A percentile compares a stretch with the other conserved stretches of the same genome.
Conservation (phyloP, 1,139 yeast species). For the Arxiozyma telluris region DNA sequence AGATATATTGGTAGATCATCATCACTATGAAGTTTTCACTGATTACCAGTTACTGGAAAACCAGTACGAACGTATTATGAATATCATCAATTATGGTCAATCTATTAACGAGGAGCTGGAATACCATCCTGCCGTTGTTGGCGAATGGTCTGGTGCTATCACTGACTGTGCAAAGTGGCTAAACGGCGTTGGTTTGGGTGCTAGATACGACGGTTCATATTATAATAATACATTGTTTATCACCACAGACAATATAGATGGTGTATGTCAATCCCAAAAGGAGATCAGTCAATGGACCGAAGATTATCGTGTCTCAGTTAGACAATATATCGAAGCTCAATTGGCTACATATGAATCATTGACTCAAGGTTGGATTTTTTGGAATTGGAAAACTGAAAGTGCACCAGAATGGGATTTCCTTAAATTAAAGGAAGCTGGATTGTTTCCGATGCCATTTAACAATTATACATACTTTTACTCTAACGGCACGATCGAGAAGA, state of each 20-base stretch:
- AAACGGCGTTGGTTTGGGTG: constrained; percentile 52
- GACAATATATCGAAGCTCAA: constrained; percentile 44
- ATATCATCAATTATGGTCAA: constrained; percentile 34
- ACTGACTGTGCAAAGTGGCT: constrained; percentile 62
- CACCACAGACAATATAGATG: constrained; percentile 11
- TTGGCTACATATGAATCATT: constrained; percentile 38
- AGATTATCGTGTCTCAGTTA: constrained; percentile 32
- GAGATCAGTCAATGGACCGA: constrained; percentile 29
- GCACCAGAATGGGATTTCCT: constrained; percentile 58
- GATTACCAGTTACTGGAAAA: constrained; percentile 34
- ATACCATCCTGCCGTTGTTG: constrained; percentile 46
- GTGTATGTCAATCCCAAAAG: constrained; percentile 18
- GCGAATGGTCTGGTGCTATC: constrained; percentile 58
- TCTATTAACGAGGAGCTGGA: constrained; percentile 32
- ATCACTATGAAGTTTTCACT: constrained; percentile 57
- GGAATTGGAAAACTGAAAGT: constrained; percentile 61
- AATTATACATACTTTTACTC: constrained; percentile 27
- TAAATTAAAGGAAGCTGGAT: constrained; percentile 38
- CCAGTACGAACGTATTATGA: constrained; percentile 22
- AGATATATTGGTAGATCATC: constrained; percentile 45
- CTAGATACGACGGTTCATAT: constrained; percentile 48
- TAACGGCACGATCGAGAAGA: constrained; percentile 12
- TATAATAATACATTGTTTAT: constrained; percentile 31
- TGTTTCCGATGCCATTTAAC: constrained; percentile 57
- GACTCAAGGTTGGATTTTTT: constrained; percentile 52